phyloP scores from a whole-genome alignment of 345 rosid genomes.

The Erodium maritimum region DNA sequence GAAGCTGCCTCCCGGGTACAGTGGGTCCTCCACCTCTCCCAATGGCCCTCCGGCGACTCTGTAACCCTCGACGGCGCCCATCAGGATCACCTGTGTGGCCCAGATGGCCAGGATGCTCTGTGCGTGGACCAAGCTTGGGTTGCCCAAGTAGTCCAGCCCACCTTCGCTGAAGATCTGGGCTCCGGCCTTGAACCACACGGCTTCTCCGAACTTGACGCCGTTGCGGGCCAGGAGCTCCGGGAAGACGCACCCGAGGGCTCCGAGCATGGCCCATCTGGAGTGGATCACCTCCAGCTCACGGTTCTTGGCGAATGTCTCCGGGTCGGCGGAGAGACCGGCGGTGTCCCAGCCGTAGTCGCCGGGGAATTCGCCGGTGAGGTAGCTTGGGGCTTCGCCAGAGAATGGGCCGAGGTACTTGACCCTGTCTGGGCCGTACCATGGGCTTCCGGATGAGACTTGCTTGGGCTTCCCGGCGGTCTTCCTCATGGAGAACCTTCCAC shows the following conservation, averaged over 20 bases:
- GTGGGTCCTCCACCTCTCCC: slow-evolving; percentile 18
- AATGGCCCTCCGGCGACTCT: slow-evolving; percentile 15
- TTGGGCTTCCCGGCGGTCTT: slow-evolving; percentile 3
- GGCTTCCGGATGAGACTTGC: slow-evolving; percentile 11
- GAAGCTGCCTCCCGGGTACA: no score
- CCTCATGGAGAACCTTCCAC: slow-evolving; percentile 14
- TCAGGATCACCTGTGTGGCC: slow-evolving; percentile 15
- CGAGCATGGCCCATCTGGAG: slow-evolving; percentile 18
- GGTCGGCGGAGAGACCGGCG: slow-evolving; percentile 17
- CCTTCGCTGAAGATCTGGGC: slow-evolving; percentile 21
- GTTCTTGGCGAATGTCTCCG: slow-evolving; percentile 22
- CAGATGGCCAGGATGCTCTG: slow-evolving; percentile 22
- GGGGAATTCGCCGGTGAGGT: slow-evolving; percentile 19
- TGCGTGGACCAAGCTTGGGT: slow-evolving; percentile 20
- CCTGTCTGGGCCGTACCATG: no score
- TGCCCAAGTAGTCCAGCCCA: slow-evolving; percentile 18
- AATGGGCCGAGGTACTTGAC: slow-evolving; percentile 20
- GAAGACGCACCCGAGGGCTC: slow-evolving; percentile 17
- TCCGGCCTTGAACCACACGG: slow-evolving; percentile 21
- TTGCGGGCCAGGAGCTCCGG: slow-evolving; percentile 20
- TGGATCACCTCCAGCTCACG: slow-evolving; percentile 23
- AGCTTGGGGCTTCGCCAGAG: slow-evolving; percentile 18
- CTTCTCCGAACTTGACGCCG: slow-evolving; percentile 21
- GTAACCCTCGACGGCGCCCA: slow-evolving; percentile 23
- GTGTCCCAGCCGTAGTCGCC: slow-evolving; percentile 25